Percentiles rank a stretch among this genome's conserved stretches.
Conservation (phyloP, 2,329 filamentous ascomycete species). For the Calonectria naviculata region DNA sequence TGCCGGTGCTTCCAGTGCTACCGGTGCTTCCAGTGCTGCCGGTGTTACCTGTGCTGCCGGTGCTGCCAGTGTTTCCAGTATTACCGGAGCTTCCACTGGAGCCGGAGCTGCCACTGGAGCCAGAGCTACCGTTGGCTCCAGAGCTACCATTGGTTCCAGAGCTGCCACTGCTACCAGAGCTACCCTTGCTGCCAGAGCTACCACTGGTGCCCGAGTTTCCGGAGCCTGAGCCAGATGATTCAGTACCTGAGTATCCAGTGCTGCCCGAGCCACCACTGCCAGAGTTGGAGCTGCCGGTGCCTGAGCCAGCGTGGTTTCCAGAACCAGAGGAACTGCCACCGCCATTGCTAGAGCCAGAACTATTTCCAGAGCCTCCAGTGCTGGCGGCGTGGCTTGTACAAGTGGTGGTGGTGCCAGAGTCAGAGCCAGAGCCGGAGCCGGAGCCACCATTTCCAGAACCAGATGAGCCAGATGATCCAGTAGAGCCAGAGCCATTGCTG, state of each 20-base stretch:
- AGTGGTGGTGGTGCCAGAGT: background rate
- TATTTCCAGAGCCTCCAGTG: background rate
- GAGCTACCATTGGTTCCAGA: background rate
- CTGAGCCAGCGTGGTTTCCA: background rate
- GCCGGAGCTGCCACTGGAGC: background rate
- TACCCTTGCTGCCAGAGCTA: background rate
- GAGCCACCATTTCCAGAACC: background rate
- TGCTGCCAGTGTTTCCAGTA: background rate
- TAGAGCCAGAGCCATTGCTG: too few relatives aligned
- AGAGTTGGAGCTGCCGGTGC: background rate
- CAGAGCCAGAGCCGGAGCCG: background rate
- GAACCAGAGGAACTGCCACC: background rate
- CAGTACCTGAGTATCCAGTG: background rate
- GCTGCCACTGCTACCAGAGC: background rate
- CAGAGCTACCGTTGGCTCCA: background rate
- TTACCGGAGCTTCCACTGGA: background rate
- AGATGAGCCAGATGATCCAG: background rate
- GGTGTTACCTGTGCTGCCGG: background rate
- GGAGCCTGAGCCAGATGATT: background rate
- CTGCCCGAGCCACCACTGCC: background rate
- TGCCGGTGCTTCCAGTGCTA: background rate
- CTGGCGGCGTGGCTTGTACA: background rate
- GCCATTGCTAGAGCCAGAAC: too few relatives aligned
- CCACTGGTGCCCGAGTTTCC: background rate
- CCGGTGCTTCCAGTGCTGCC: background rate